Base-by-base conservation (phyloP, 768 basidiomycete genomes). In the Tricholoma sp. region DNA sequence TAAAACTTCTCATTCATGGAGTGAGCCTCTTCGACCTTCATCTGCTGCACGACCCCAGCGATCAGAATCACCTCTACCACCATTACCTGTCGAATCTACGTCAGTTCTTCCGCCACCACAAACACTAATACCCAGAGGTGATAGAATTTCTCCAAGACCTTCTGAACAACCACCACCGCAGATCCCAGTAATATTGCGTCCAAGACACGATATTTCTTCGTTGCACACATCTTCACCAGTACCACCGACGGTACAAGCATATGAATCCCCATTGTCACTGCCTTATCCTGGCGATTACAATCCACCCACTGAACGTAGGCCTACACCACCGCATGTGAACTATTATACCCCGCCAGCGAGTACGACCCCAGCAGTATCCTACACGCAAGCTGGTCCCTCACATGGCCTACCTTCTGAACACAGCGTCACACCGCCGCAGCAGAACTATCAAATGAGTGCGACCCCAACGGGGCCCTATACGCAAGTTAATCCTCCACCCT, bases 61-160 rank as follows among this genome's bases (percentile, higher is more conserved):
- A 10, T 59, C 65, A 31, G 61, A 72, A 18, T 68, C 72, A 36
- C 59, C 71, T 6, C 67, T 80, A 10, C 79, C 80, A 11, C 74
- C 79, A 15, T 63, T 77, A 20, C 77, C 76, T 0, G 70, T 68
- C 11, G 63, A 69, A 49, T 53, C 53, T 17, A 32, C 50, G 1
- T 17, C 49, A 17, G 55, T 42, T 34, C 45, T 42, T 50, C 54
- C 65, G 28, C 64, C 71, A 31, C 68, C 57, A 8, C 42, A 37
- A 28, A 61, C 59, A 10, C 53, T 67, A 18, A 52, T 63, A 45
- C 59, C 64, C 15, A 67, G 67, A 15, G 49, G 66, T 50, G 57
- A 55, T 53, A 51, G 57, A 37, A 37, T 56, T 5, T 29, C 42
- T 4, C 8, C 52, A n/a, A 15, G 29, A 44, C 15, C 32, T n/a